Evolutionary conservation across 2,329 filamentous ascomycete genomes (phyloP), one percentile per base, ranked within the genome.

Genomic region (Fusarium drepaniforme): DNA sequence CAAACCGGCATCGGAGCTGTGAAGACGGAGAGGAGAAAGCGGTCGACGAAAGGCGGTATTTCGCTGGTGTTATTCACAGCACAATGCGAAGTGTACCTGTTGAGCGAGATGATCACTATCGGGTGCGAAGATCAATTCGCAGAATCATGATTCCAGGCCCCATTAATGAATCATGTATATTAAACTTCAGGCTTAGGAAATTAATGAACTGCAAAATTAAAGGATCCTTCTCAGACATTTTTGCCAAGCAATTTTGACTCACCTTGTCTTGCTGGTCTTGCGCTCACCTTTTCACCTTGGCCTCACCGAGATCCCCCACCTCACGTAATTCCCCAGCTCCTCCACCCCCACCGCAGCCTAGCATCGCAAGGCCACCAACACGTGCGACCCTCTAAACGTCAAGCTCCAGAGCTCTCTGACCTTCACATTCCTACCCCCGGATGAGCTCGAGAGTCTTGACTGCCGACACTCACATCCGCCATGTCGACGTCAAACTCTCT

Each of bases 401-500:
- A 69, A 77, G 77, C 67, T 74, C 60, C 51, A 67, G 69, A 75
- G 76, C 77, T 78, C 60, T 61, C 60, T 61, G 65, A 65, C 64
- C 30, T 61, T 68, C 67, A 62, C 40, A 11, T 46, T 64, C 68
- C 57, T 30, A 66, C 65, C 44, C 44, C 13, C 44, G 21, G 21
- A 25, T 25, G 64, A 61, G 44, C 40, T 33, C 38, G 18, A 21
- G 42, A 58, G 49, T 23, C 58, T 71, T 49, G 44, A 23, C 21
- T 44, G 42, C 44, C 58, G 56, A 44, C 21, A 35, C 23, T 13
- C 21, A 57, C n/a, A 38, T 44, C 61, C 71, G 82, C 77, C 70
- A 88, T 88, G 83, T 79, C 84, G 58, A 78, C 82, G 66, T 75
- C 82, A 53, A 76, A 76, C 49, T 65, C 73, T 11, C 75, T 87